Percentiles rank a stretch among this genome's conserved stretches.
These are phyloP conservation scores for Dactylellina sp. DNA, from an alignment of 2,329 filamentous ascomycete genomes.

Conservation along the genomic window DNA sequence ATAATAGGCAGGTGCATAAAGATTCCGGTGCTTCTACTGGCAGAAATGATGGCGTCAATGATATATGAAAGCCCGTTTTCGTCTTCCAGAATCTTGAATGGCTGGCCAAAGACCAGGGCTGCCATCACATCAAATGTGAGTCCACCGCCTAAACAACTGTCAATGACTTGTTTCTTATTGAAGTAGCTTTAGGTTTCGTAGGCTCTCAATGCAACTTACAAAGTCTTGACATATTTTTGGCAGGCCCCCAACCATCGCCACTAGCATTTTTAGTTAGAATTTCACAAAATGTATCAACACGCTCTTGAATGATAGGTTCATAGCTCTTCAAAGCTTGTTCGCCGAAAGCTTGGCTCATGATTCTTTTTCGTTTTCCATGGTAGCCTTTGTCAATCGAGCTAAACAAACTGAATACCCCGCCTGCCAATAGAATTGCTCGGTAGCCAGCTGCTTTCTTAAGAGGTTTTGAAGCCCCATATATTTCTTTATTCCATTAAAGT, in stretches of 20 bases:
- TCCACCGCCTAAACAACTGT: conserved; percentile 56
- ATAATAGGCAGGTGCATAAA: conserved; percentile 37
- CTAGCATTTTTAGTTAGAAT: conserved; percentile 67
- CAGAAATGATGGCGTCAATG: conserved; percentile 43
- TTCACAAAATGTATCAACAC: conserved; percentile 75
- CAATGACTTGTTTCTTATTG: conserved; percentile 54
- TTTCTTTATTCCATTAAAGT: conserved; percentile 61
- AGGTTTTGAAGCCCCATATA: conserved; percentile 64
- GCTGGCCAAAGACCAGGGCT: conserved; percentile 68
- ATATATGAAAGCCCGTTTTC: conserved; percentile 70
- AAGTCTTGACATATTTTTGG: conserved; percentile 71
- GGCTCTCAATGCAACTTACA: conserved; percentile 55
- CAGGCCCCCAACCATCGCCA: conserved; percentile 70
- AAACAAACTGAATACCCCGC: conserved; percentile 73
- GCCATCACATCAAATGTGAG: conserved; percentile 68
- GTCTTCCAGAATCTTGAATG: conserved; percentile 67
- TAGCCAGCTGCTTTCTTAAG: conserved; percentile 60
- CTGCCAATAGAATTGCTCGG: conserved; percentile 19
- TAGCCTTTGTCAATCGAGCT: conserved; percentile 76
- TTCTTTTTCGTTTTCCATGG: conserved; percentile 77
- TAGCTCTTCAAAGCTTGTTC: conserved; percentile 75
- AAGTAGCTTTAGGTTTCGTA: neutral
- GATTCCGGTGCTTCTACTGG: conserved; percentile 30
- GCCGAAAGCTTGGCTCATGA: conserved; percentile 78
- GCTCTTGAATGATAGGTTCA: conserved; percentile 75